Base-by-base conservation (phyloP, 2,329 filamentous ascomycete genomes). In the Byssoonygena ceratinophila region DNA sequence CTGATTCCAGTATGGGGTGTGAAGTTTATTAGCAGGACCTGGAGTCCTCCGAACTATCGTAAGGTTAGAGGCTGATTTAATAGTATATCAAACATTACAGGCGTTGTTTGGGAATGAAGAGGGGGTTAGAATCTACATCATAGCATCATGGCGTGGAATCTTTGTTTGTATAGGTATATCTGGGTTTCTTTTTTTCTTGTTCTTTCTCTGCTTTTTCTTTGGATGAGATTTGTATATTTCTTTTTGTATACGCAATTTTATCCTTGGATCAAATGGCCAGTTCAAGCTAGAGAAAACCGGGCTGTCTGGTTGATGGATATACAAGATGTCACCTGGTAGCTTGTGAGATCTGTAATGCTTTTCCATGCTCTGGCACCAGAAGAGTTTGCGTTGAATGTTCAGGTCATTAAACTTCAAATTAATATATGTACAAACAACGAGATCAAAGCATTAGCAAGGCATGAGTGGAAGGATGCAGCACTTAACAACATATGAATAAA, bases 31-130 rank as follows among this genome's bases (percentile, higher is more conserved):
- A 78, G 85, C 62, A 78, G 88, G 64, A 88, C 82, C 55, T 83
- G 94, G 76, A 90, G 85, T 71, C 92, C 92, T 57, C 90, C 90
- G 18, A 94, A 86, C 64, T 97, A 96, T 72, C 79, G 92, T 63
- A 98, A 98, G 74, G 90, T 98, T 11, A 64, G 70, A 46, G 71
- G 70, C 4, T 71, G 56, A 63, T 22, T 2, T 37, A 9, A 32
- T 36, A 25, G 7, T 43, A 23, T 27, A 29, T 41, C 9, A 18
- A 7, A 40, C 22, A 29, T 40, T 37, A 5, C 18, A 44, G 40
- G 41, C 32, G 39, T 49, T 29, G 1, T 36, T 18, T 47, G 51
- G 40, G 46, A 8, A 7, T 14, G 4, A 22, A 18, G 27, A 6
- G 11, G 44, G 46, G 29, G 32, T 40, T 41, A 22, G 20, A 22